Base-by-base conservation (phyloP, 768 basidiomycete species). In the Rhizopogon roseolus region DNA sequence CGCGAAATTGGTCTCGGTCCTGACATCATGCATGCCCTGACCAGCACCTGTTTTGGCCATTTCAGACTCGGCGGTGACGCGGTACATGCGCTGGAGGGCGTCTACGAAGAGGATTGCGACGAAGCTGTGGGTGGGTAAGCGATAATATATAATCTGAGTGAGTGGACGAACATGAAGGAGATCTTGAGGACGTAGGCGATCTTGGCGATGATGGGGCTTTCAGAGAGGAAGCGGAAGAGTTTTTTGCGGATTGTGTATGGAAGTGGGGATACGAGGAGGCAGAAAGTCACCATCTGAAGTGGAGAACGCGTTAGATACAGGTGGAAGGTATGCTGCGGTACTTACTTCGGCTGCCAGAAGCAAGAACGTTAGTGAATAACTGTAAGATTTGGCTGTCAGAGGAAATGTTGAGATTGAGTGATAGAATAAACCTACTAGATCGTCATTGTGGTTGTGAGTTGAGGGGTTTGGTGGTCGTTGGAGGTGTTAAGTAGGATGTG, bases 141-240 rank as follows among this genome's bases (percentile, higher is more conserved):
- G 25, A 22, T 22, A 22, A 22, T 22, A 22, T 22, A 22, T 14
- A 6, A 14, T 32, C 4, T 39, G 16, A 27, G 19, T 22, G 28
- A 7, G 43, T 36, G 13, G 54, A 45, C 82, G 42, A 54, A 90
- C 90, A 97, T 94, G 77, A 96, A 97, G 8, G 91, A 86, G 56
- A 97, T 96, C 69, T 96, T 96, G 64, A 97, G 78, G 19, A 76
- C 93, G 66, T 97, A 97, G 6, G 93, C 90, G 54, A 96, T 60
- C 62, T 94, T 95, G 17, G 90, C 92, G 51, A 94, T 74, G 54
- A 86, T 66, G 52, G 77, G 73, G 48, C 81, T 90, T 57, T 83
- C 81, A 0, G 84, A 81, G 49, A 90, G 76, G 73, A 88, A 91
- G 19, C 69, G 73, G 61, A 96, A 92, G 45, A 95, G 67, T 0